Conservation (phyloP, 1,284 basidiomycete species). For the Coniferiporia sulphurascens region DNA sequence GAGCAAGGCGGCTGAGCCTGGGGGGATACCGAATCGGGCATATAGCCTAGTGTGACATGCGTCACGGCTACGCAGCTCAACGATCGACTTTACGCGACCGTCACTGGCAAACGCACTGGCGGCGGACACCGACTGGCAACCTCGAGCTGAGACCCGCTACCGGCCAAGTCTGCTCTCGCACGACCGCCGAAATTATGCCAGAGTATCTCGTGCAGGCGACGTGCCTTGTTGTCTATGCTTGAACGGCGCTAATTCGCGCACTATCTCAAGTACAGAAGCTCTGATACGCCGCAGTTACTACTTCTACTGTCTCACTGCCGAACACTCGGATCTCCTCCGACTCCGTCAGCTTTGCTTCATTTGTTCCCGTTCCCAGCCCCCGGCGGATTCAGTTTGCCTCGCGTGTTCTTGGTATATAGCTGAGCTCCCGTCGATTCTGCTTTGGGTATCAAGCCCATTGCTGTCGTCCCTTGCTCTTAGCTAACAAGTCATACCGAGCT, state of each 20-base stretch:
- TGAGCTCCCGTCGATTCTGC: conserved; percentile 8
- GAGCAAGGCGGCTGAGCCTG: too few species aligned
- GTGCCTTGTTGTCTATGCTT: background rate
- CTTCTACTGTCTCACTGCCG: conserved; percentile 7
- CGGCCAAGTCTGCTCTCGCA: background rate
- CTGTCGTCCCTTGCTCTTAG: conserved; percentile 6
- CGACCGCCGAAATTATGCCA: background rate
- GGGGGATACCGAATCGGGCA: too few species aligned
- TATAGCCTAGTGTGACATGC: too few species aligned
- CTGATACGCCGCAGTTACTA: conserved; percentile 8
- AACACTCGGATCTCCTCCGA: conserved; percentile 15
- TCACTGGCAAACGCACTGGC: too few species aligned
- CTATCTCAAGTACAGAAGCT: conserved; percentile 8
- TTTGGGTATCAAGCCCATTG: conserved; percentile 1
- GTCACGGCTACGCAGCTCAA: too few species aligned
- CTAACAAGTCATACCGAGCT: background rate
- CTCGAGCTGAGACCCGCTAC: background rate
- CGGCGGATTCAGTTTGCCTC: background rate
- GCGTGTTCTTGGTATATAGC: conserved; percentile 14
- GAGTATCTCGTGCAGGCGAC: background rate
- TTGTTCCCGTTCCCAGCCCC: conserved; percentile 3
- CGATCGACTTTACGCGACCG: too few species aligned
- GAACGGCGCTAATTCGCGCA: background rate
- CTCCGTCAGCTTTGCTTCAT: background rate
- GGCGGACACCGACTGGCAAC: too few species aligned